A percentile compares a stretch with the other conserved stretches of the same genome.
Conservation (phyloP, 1,284 basidiomycete species). For the Ustilago esculenta region DNA sequence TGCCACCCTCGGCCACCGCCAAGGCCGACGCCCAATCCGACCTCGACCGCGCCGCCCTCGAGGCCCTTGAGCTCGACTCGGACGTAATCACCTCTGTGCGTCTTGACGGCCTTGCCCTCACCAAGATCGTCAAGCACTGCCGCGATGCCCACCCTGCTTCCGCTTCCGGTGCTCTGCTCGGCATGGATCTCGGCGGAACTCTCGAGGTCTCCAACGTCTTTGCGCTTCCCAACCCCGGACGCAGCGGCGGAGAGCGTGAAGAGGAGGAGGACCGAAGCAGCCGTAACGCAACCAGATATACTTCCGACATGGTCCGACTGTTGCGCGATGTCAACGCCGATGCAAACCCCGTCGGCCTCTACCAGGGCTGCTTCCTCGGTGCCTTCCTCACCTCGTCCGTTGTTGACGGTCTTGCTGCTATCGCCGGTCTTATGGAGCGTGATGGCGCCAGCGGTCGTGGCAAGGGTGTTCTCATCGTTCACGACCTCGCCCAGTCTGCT, state of each 20-base stretch:
- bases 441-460: conserved; percentile 61
- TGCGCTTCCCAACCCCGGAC: conserved; percentile 54
- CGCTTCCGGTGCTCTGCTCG: conserved; percentile 62
- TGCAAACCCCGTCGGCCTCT: conserved; percentile 94
- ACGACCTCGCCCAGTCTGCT: conserved; percentile 69
- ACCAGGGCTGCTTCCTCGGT: conserved; percentile 88
- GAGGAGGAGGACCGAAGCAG: conserved; percentile 61
- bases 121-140: conserved; percentile 67
- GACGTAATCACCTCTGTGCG: conserved; percentile 61
- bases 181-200: conserved; percentile 63
- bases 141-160: conserved; percentile 63
- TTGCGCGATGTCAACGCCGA: conserved; percentile 92
- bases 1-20: conserved; percentile 14
- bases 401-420: conserved; percentile 75
- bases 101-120: conserved; percentile 64
- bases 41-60: conserved; percentile 47
- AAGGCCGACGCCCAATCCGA: conserved; percentile 39
- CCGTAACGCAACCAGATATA: conserved; percentile 72
- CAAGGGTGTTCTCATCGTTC: conserved; percentile 64
- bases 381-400: conserved; percentile 76
- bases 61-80: conserved; percentile 60
- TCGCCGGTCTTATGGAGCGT: conserved; percentile 62
- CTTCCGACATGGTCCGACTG: conserved; percentile 83
- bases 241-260: conserved; percentile 50
- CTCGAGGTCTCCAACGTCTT: conserved; percentile 65